Conservation (phyloP, 75 land plant species). For the Sequoiadendron giganteum region DNA sequence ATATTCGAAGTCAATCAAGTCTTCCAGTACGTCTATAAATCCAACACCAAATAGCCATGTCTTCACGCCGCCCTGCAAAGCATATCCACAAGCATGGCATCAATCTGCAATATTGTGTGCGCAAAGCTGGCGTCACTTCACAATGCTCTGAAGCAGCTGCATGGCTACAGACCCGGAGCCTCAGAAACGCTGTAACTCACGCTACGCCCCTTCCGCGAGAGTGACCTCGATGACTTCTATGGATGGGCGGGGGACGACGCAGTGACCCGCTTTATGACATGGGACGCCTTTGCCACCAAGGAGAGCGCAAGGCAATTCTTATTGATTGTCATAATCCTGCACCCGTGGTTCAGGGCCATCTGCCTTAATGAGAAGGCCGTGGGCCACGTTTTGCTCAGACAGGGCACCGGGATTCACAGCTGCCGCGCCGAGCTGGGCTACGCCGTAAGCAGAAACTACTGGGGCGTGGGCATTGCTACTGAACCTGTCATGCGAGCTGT, state of each 20-base stretch:
- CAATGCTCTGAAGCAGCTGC: not conserved
- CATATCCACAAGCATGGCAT: not conserved
- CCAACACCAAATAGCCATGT: no score
- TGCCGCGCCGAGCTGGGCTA: slow-evolving; percentile 48
- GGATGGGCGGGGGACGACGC: slow-evolving; percentile 50
- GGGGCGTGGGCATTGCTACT: slow-evolving; percentile 62
- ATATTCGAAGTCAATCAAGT: not conserved
- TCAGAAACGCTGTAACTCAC: slow-evolving; percentile 3
- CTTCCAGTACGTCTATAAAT: not conserved
- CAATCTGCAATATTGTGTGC: not conserved
- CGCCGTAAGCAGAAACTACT: slow-evolving; percentile 34
- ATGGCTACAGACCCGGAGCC: not conserved
- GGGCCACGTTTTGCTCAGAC: not conserved
- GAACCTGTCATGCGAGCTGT: slow-evolving; percentile 45
- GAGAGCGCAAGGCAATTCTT: slow-evolving; percentile 26
- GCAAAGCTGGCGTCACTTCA: not conserved
- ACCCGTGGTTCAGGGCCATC: slow-evolving; percentile 55
- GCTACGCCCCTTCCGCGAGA: slow-evolving; percentile 28
- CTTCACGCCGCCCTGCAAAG: no score
- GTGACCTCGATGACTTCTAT: slow-evolving; percentile 45
- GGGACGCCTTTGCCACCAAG: slow-evolving; percentile 32
- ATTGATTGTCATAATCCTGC: slow-evolving; percentile 21
- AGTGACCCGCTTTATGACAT: slow-evolving; percentile 25
- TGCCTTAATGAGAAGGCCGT: slow-evolving; percentile 24
- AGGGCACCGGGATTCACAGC: not conserved